Percentiles rank a stretch among this genome's conserved stretches.
These are phyloP conservation scores for Botrytis pseudocinerea DNA, from an alignment of 2,329 filamentous ascomycete genomes.

Conservation along the genomic window DNA sequence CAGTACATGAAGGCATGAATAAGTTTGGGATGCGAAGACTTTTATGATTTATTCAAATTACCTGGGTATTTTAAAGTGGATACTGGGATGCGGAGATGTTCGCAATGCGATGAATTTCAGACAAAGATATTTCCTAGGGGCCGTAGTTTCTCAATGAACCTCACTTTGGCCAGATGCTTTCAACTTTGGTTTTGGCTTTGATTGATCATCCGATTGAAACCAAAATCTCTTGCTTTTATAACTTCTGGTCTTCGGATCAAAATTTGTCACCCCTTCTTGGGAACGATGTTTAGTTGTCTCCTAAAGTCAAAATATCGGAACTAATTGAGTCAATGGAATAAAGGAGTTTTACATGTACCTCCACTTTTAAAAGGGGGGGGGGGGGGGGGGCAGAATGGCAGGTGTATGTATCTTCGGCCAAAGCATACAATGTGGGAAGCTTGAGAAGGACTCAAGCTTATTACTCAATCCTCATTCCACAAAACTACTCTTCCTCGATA, in stretches of 20 bases:
- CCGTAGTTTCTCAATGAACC: not conserved
- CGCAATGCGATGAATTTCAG: not conserved
- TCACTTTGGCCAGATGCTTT: not conserved
- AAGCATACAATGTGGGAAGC: not conserved
- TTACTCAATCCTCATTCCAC: not conserved
- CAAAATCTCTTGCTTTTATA: not conserved
- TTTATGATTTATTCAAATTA: not conserved
- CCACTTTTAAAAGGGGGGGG: not conserved
- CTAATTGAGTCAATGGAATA: not conserved
- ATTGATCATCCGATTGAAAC: not conserved
- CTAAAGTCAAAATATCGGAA: not conserved
- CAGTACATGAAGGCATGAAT: not conserved
- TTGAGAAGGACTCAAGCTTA: not conserved
- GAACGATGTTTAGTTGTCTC: not conserved
- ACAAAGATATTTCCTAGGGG: not conserved
- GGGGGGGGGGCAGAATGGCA: accelerated
- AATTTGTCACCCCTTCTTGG: not conserved
- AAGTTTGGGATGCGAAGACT: not conserved
- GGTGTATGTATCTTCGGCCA: not conserved
- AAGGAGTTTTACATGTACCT: accelerated
- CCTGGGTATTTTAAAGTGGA: not conserved
- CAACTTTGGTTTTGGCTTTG: not conserved
- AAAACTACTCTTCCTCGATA: not conserved
- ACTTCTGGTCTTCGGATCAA: not conserved
- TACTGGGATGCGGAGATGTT: not conserved